Conservation (phyloP, 2,329 filamentous ascomycete genomes). For the Diaporthe australafricana region DNA sequence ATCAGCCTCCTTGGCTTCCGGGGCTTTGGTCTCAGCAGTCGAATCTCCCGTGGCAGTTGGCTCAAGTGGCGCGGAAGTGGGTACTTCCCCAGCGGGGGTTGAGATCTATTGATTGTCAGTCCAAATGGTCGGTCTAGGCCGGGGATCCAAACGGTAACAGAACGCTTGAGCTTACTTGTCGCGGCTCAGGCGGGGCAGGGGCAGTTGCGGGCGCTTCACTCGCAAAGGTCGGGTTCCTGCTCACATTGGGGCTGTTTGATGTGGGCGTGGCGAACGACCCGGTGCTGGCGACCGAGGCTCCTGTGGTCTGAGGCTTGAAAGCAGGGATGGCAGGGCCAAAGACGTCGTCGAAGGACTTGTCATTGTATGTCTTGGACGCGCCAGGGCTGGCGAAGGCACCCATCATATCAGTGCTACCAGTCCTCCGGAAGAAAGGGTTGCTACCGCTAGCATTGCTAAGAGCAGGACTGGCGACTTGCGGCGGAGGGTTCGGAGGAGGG, state of each 20-base stretch:
- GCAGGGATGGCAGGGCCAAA: conserved; percentile 77
- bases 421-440: conserved; percentile 92
- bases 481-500: conserved; percentile 56
- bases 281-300: conserved; percentile 64
- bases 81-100: conserved; percentile 38
- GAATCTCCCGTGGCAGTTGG: conserved; percentile 43
- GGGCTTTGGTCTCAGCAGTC: conserved; percentile 31
- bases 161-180: conserved; percentile 82
- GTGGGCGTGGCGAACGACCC: conserved; percentile 63
- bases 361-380: conserved; percentile 58
- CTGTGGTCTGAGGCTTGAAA: conserved; percentile 72
- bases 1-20: conserved; percentile 29
- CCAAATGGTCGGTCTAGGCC: conserved; percentile 65
- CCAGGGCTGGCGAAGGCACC: conserved; percentile 63
- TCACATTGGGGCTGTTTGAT: conserved; percentile 71
- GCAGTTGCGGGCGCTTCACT: conserved; percentile 67
- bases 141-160: conserved; percentile 74
- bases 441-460: conserved; percentile 79
- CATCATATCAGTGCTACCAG: conserved; percentile 71
- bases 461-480: conserved; percentile 76
- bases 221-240: conserved; percentile 69
- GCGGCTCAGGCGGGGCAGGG: conserved; percentile 76
- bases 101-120: conserved; percentile 42
- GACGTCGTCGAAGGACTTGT: conserved; percentile 85
- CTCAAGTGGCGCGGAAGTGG: conserved; percentile 48